Evolutionary conservation across 2,329 filamentous ascomycete genomes (phyloP).

Genomic region (Fusarium sp.): DNA sequence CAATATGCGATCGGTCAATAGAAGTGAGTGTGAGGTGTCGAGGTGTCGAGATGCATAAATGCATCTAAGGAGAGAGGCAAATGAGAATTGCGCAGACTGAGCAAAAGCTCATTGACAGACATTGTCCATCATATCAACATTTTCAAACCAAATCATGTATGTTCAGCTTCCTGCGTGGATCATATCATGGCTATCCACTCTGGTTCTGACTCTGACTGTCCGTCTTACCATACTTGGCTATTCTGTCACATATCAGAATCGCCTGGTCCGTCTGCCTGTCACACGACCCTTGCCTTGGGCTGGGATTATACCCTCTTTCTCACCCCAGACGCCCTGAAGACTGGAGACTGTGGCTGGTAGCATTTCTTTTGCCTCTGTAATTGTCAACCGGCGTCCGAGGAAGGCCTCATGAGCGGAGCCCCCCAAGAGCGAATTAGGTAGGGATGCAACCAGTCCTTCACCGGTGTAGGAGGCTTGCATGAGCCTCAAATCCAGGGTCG

Average conservation of each 20-base stretch:
- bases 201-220: neutral
- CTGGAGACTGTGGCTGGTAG: neutral
- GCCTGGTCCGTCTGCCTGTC: neutral
- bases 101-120: neutral
- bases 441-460: constrained; percentile 13
- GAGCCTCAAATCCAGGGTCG: constrained; percentile 26
- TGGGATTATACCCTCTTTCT: neutral
- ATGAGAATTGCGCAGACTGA: neutral
- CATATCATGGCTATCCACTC: constrained; percentile 2
- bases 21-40: neutral
- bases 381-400: constrained; percentile 26
- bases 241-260: constrained; percentile 33
- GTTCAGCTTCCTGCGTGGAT: neutral
- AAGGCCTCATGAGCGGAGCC: constrained; percentile 36
- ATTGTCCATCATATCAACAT: constrained; percentile 1
- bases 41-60: constrained; percentile 1
- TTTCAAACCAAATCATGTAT: neutral
- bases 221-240: neutral
- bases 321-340: neutral
- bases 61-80: neutral
- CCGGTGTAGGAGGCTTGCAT: constrained; percentile 34
- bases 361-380: neutral
- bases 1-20: neutral
- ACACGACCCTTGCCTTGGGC: neutral
- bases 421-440: neutral